These are phyloP conservation scores for Cladochytrium replicatum DNA, from an alignment of 192 early-diverging fungal genomes.

Conservation along the genomic window DNA sequence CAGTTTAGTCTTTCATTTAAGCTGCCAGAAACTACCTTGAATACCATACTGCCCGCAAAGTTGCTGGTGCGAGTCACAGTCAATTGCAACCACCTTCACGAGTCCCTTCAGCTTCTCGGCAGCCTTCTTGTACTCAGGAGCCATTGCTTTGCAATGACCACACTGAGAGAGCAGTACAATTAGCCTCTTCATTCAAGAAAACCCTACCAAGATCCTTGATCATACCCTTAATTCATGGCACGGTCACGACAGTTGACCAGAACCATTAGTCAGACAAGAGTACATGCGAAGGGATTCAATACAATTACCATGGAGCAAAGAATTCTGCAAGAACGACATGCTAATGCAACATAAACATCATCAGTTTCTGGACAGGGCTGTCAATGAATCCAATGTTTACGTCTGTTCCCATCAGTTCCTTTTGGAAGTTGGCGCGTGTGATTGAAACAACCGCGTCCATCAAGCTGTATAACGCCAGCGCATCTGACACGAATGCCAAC, in stretches of 20 bases:
- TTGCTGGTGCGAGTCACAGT: slow-evolving; percentile 79
- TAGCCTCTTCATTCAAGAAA: too few relatives aligned
- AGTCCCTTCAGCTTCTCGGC: slow-evolving; percentile 77
- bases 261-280: too few relatives aligned
- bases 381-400: slow-evolving; percentile 23
- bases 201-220: too few relatives aligned
- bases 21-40: slow-evolving; percentile 64
- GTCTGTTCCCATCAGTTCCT: slow-evolving; percentile 57
- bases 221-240: too few relatives aligned
- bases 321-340: slow-evolving; percentile 84
- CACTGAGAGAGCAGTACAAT: slow-evolving; percentile 38
- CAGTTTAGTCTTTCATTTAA: not conserved
- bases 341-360: slow-evolving; percentile 14
- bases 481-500: too few relatives aligned
- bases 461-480: too few relatives aligned
- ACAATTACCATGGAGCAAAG: slow-evolving; percentile 84
- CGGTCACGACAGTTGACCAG: too few relatives aligned
- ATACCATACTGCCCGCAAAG: slow-evolving; percentile 72
- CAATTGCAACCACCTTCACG: slow-evolving; percentile 73
- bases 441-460: too few relatives aligned
- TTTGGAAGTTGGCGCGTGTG: slow-evolving; percentile 54
- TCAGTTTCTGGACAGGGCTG: not conserved
- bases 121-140: slow-evolving; percentile 85
- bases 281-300: too few relatives aligned
- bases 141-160: slow-evolving; percentile 76